Evolutionary conservation across 805 yeast species (phyloP).

Genomic region (Nakazawaea wyomingensis): DNA sequence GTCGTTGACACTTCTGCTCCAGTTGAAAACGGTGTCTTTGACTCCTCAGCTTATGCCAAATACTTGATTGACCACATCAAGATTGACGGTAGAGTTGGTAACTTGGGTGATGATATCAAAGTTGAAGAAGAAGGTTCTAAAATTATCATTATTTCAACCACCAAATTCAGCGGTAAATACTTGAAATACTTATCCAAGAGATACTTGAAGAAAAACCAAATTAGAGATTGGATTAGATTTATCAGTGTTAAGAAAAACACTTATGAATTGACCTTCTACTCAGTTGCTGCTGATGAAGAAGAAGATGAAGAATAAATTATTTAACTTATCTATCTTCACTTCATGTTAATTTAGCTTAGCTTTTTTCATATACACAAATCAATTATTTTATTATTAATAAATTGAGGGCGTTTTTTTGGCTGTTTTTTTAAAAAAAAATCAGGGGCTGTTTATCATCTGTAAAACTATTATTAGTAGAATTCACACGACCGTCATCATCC

Average conservation of each 20-base stretch:
- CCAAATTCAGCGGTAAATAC: conserved; percentile 99
- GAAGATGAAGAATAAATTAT: conserved; percentile 80
- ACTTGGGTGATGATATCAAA: conserved; percentile 92
- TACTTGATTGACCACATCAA: conserved; percentile 99
- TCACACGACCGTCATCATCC: neutral
- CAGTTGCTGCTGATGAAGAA: conserved; percentile 91
- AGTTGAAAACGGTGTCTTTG: conserved; percentile 95
- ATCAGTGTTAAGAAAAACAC: conserved; percentile 92
- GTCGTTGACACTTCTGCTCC: conserved; percentile 96
- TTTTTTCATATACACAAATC: no score
- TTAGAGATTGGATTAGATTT: conserved; percentile 99
- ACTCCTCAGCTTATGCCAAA: conserved; percentile 96
- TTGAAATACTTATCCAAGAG: conserved; percentile 99
- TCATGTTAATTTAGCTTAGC: no score
- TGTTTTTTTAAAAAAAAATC: no score
- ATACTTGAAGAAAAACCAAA: conserved; percentile 99
- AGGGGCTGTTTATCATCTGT: neutral
- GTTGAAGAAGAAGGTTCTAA: conserved; percentile 83
- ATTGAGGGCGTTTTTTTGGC: conserved; percentile 1
- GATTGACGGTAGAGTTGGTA: conserved; percentile 94
- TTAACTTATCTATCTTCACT: no score
- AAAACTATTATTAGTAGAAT: neutral
- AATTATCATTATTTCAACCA: conserved; percentile 81
- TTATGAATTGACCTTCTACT: conserved; percentile 98
- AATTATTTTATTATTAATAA: no score